These are phyloP conservation scores for Monascus ruber DNA, from an alignment of 2,329 filamentous ascomycete species.

Conservation along the genomic window DNA sequence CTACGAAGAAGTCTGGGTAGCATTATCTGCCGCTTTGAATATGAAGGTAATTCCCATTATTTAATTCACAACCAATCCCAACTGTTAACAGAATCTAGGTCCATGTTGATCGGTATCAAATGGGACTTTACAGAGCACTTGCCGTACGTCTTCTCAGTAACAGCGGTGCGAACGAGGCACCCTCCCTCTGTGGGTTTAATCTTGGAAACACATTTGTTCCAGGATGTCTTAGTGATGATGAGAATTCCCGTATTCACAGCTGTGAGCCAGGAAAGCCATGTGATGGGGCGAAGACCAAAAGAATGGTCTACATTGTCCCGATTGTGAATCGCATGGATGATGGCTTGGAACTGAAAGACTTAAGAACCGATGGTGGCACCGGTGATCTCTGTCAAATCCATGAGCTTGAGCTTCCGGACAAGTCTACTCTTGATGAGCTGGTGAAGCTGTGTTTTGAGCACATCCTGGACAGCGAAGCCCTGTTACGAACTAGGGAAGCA, in stretches of 20 bases:
- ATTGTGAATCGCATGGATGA: conserved; percentile 52
- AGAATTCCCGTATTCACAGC: conserved; percentile 62
- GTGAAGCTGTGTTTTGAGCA: conserved; percentile 39
- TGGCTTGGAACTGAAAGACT: conserved; percentile 56
- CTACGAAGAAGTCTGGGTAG: conserved; percentile 86
- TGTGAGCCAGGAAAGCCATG: conserved; percentile 59
- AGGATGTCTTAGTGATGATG: conserved; percentile 60
- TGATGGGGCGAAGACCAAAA: conserved; percentile 28
- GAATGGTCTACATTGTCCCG: conserved; percentile 65
- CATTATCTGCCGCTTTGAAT: conserved; percentile 58
- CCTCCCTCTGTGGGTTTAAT: conserved; percentile 59
- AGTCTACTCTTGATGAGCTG: conserved; percentile 40
- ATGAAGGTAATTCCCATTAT: conserved; percentile 40
- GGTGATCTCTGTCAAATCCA: conserved; percentile 60
- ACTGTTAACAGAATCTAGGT: conserved; percentile 38
- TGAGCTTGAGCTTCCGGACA: conserved; percentile 50
- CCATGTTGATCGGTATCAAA: conserved; percentile 74
- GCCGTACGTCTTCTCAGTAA: conserved; percentile 30
- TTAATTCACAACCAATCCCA: neutral
- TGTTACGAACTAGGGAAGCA: conserved; percentile 17
- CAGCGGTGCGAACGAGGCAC: conserved; percentile 45
- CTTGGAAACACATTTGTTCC: conserved; percentile 59
- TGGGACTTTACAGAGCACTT: conserved; percentile 58
- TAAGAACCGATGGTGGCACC: conserved; percentile 67
- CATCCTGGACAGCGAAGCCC: conserved; percentile 17